These are phyloP conservation scores for Termitomyces sp. DNA, from an alignment of 768 basidiomycete species.

Conservation along the genomic window DNA sequence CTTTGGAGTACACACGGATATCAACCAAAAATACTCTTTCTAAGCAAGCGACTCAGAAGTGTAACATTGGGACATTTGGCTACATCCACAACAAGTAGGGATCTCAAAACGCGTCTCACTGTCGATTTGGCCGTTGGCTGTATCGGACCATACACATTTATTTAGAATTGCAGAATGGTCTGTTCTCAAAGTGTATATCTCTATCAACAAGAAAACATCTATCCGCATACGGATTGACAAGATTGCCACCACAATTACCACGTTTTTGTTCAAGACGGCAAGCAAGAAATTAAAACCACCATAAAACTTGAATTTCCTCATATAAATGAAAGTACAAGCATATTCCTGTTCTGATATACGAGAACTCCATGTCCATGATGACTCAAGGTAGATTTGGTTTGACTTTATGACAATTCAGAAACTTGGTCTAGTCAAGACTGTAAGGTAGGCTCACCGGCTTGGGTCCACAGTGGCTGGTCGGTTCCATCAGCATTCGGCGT, in stretches of 20 bases:
- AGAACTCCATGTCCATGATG: not conserved
- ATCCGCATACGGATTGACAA: not conserved
- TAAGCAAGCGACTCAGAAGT: not conserved
- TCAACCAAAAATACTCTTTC: not conserved
- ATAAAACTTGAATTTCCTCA: no score
- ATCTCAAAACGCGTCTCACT: not conserved
- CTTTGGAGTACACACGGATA: not conserved
- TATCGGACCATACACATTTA: no score
- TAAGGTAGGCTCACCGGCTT: constrained; percentile 27
- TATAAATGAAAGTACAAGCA: not conserved
- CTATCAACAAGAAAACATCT: no score
- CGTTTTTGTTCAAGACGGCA: not conserved
- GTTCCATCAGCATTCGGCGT: constrained; percentile 41
- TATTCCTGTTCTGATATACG: not conserved
- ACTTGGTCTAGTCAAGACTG: not conserved
- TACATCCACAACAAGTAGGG: not conserved
- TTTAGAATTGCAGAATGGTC: no score
- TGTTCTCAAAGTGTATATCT: not conserved
- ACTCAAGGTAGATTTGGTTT: constrained; percentile 20
- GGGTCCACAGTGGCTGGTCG: constrained; percentile 39
- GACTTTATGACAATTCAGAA: constrained; percentile 4
- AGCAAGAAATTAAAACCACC: not conserved
- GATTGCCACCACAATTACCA: no score
- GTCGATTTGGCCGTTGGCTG: not conserved
- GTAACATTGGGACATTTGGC: not conserved